Conservation (phyloP, 2,329 filamentous ascomycete genomes). For the Periconia digitata region DNA sequence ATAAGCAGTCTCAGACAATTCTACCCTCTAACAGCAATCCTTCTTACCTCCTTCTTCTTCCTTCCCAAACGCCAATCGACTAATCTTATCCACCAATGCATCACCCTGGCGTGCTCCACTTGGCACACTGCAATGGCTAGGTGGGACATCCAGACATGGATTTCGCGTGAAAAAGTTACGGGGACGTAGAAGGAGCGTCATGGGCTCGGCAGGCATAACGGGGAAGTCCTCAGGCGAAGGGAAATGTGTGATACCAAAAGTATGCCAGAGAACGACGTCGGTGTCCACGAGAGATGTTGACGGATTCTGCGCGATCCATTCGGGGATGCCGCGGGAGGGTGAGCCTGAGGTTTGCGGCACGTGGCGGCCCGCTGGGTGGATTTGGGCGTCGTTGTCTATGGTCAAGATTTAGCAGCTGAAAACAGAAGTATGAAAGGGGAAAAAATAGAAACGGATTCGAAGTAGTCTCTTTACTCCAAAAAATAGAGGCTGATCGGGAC, state of each 20-base stretch:
- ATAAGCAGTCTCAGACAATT: no score
- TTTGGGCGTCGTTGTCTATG: slow-evolving; percentile 74
- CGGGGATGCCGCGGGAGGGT: slow-evolving; percentile 69
- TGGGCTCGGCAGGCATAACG: slow-evolving; percentile 80
- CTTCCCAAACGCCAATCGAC: slow-evolving; percentile 48
- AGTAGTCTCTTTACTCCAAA: no score
- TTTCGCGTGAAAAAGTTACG: slow-evolving; percentile 82
- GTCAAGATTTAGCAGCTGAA: slow-evolving; percentile 1
- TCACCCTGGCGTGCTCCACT: slow-evolving; percentile 63
- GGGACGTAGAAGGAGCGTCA: slow-evolving; percentile 76
- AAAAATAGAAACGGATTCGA: no score
- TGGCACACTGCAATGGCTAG: slow-evolving; percentile 72
- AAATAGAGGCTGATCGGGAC: no score
- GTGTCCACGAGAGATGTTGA: slow-evolving; percentile 72
- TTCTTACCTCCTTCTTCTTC: slow-evolving; percentile 18
- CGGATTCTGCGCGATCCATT: slow-evolving; percentile 73
- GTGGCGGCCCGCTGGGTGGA: slow-evolving; percentile 84
- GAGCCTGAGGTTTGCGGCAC: slow-evolving; percentile 86
- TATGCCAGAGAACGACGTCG: slow-evolving; percentile 91
- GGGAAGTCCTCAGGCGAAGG: slow-evolving; percentile 89
- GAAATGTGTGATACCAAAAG: slow-evolving; percentile 88
- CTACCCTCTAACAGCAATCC: slow-evolving; percentile 17
- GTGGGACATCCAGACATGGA: slow-evolving; percentile 78
- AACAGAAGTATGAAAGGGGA: neutral
- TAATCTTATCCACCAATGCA: slow-evolving; percentile 53